Evolutionary conservation across 2,329 filamentous ascomycete species (phyloP).

Genomic region (Clarireedia hainanense): DNA sequence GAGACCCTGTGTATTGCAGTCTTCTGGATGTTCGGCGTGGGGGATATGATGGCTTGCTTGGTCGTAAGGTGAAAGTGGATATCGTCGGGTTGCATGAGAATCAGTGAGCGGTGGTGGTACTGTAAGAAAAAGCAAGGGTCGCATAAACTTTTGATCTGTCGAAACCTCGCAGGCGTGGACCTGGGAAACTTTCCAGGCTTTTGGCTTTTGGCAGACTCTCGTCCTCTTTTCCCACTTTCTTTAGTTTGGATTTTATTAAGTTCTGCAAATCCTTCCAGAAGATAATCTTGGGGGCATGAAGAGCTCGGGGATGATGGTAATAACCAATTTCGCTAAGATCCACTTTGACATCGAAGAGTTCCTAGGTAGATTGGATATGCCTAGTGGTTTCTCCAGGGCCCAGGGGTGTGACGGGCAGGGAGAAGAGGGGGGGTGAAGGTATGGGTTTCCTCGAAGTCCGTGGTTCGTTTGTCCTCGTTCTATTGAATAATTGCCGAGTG

Average conservation of each 20-base stretch:
- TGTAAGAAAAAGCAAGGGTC: constrained; percentile 15
- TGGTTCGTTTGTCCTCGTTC: neutral
- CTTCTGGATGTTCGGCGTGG: constrained; percentile 4
- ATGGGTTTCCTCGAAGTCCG: neutral
- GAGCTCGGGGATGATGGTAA: constrained; percentile 16
- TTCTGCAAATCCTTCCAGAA: constrained; percentile 12
- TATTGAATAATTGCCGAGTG: neutral
- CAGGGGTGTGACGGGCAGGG: neutral
- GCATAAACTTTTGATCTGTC: constrained; percentile 17
- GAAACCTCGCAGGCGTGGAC: constrained; percentile 6
- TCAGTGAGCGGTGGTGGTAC: neutral
- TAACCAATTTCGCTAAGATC: constrained; percentile 19
- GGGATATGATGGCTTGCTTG: constrained; percentile 12
- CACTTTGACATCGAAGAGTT: constrained; percentile 10
- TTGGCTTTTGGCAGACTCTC: neutral
- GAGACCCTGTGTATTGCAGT: neutral
- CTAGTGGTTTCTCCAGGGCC: constrained; percentile 5
- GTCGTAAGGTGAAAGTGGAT: constrained; percentile 12
- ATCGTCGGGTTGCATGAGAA: constrained; percentile 16
- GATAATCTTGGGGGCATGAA: constrained; percentile 17
- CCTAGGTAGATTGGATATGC: constrained; percentile 6
- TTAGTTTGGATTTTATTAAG: constrained; percentile 9
- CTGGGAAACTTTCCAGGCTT: constrained; percentile 3
- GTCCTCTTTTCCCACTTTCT: neutral
- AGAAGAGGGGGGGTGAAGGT: no score